A percentile compares a stretch with the other conserved stretches of the same genome.
Evolutionary conservation across 2,329 filamentous ascomycete species (phyloP).

Genomic region (Chaetomiaceae sp.): DNA sequence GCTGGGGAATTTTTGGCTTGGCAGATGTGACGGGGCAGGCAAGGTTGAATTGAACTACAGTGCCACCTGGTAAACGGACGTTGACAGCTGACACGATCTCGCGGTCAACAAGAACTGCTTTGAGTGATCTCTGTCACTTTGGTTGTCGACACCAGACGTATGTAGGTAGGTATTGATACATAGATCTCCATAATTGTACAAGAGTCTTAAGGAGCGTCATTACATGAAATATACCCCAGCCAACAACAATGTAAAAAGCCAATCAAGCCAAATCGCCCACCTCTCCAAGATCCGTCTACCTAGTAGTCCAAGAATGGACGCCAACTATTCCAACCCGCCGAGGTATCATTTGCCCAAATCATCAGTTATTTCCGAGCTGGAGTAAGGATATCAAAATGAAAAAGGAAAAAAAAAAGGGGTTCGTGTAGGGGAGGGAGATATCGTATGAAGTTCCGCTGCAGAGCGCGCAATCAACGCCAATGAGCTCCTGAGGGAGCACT

Average conservation of each 20-base stretch:
- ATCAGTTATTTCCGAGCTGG: too few relatives aligned
- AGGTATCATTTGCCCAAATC: neutral
- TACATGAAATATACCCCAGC: neutral
- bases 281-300: neutral
- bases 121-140: too few relatives aligned
- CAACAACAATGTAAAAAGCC: neutral
- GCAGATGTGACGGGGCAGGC: slow-evolving; percentile 6
- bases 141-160: too few relatives aligned
- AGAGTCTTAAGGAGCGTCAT: neutral
- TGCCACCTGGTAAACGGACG: neutral
- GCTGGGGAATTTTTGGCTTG: slow-evolving; percentile 20
- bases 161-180: too few relatives aligned
- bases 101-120: too few relatives aligned
- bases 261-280: too few relatives aligned
- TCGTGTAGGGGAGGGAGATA: neutral
- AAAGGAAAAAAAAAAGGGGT: neutral
- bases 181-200: neutral
- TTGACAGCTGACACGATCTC: neutral
- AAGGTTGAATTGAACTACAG: neutral
- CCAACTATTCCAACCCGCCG: too few relatives aligned
- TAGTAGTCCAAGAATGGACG: neutral
- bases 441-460: neutral
- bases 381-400: too few relatives aligned
- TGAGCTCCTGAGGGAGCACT: neutral
- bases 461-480: neutral